Base-by-base conservation (phyloP, 2,329 filamentous ascomycete species). In the Cladobotryum protrusum region DNA sequence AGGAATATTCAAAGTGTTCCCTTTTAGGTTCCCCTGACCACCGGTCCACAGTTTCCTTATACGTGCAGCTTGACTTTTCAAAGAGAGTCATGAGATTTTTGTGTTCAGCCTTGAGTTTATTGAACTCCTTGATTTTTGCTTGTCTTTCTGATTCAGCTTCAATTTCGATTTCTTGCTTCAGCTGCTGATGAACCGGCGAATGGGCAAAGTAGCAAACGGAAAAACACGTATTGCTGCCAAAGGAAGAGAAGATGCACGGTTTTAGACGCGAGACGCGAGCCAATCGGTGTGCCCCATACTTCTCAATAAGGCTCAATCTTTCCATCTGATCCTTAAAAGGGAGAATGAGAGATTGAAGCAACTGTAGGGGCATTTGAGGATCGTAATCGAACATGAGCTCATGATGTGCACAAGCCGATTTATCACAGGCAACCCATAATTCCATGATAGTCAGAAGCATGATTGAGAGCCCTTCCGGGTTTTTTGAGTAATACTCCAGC, bases 361-460 rank as follows among this genome's bases (percentile, higher is more conserved):
- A 49, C 0, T 54, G 41, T 0, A 45, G 2, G 0, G 68, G 65
- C 2, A 83, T 59, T 3, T 70, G 69, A 0, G 73, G 68, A 7
- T 67, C 57, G 54, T 79, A 83, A 0, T 77, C 62, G 0, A 5
- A 14, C 0, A 84, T 57, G 2, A 78, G 53, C 0, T 67, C 61
- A 17, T 69, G 66, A 0, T 63, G 49, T 1, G 36, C 14, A 3
- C 69, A 65, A 1, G 72, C 73, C 4, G 67, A 66, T 45, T 64
- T 72, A 53, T 85, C 81, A 32, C 75, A 72, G 0, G 75, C 75
- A 8, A 78, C 59, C 81, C 81, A 85, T 0, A 85, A 57, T 46
- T 83, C 78, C 5, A 82, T 53, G 0, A 77, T 54, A 0, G 73
- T 79, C 1, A 85, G 65, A 1, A 79, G 53, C 73, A 82, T 81